These are phyloP conservation scores for Cryphonectria carpinicola DNA, from an alignment of 2,329 filamentous ascomycete species.

Conservation along the genomic window DNA sequence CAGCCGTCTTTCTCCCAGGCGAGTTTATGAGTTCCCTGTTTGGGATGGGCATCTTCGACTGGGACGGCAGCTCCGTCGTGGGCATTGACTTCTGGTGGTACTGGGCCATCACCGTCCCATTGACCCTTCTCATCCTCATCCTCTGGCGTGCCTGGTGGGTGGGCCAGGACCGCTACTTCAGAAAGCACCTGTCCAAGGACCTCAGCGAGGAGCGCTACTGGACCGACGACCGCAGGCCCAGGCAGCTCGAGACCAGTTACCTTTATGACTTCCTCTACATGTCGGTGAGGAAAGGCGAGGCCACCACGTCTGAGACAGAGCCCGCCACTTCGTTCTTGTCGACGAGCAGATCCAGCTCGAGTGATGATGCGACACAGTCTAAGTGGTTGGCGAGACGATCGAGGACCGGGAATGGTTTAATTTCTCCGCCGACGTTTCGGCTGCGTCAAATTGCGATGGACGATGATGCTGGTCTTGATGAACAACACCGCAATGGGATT, in stretches of 20 bases:
- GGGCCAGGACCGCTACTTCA: slow-evolving; percentile 50
- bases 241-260: slow-evolving; percentile 47
- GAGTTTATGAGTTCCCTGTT: slow-evolving; percentile 52
- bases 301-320: neutral
- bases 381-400: slow-evolving; percentile 15
- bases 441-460: slow-evolving; percentile 25
- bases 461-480: neutral
- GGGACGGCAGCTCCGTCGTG: slow-evolving; percentile 43
- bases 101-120: slow-evolving; percentile 49
- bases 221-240: slow-evolving; percentile 49
- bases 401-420: slow-evolving; percentile 12
- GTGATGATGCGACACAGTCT: slow-evolving; percentile 8
- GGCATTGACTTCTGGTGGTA: slow-evolving; percentile 51
- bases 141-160: slow-evolving; percentile 54
- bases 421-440: slow-evolving; percentile 21
- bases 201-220: slow-evolving; percentile 54
- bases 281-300: slow-evolving; percentile 36
- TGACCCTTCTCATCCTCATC: slow-evolving; percentile 47
- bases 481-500: neutral
- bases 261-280: slow-evolving; percentile 49
- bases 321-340: neutral
- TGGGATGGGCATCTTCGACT: slow-evolving; percentile 53
- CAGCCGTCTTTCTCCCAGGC: slow-evolving; percentile 51
- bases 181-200: slow-evolving; percentile 49
- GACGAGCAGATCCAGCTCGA: slow-evolving; percentile 9